Evolutionary conservation across 106 monocot species (phyloP).

Genomic region (Acanthochlamys bracteata): DNA sequence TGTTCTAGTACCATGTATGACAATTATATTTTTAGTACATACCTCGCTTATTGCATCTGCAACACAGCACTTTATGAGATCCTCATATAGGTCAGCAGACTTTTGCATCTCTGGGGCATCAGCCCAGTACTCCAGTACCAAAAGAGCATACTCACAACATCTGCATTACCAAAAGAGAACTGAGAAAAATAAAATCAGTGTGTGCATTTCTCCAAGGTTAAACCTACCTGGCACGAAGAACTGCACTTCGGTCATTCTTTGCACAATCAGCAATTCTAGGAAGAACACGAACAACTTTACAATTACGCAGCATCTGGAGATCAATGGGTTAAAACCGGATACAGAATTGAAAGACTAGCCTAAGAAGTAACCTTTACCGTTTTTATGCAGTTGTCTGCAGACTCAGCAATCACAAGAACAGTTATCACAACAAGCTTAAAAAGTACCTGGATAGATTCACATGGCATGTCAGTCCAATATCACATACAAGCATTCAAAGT

Average conservation of each 20-base stretch:
- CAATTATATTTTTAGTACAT: not conserved
- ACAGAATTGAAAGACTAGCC: not conserved
- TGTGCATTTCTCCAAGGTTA: not conserved
- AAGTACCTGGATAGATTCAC: conserved; percentile 44
- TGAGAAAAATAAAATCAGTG: not conserved
- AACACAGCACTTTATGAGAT: conserved; percentile 92
- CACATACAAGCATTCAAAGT: not conserved
- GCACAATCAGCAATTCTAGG: conserved; percentile 80
- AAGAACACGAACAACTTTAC: conserved; percentile 90
- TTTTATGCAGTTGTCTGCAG: conserved; percentile 97
- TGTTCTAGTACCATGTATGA: too few relatives aligned
- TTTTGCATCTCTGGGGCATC: conserved; percentile 97
- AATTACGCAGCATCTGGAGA: conserved; percentile 86
- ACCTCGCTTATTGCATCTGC: conserved; percentile 99
- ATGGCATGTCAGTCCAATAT: conserved; percentile 3
- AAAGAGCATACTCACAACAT: conserved; percentile 98
- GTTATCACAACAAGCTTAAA: conserved; percentile 99
- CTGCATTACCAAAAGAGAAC: conserved; percentile 24
- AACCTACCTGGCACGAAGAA: conserved; percentile 91
- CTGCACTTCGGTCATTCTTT: conserved; percentile 84
- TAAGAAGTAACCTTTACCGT: conserved; percentile 37
- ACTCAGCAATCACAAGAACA: conserved; percentile 97
- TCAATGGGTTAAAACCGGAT: too few relatives aligned
- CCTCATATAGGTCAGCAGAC: conserved; percentile 94
- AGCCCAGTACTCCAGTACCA: conserved; percentile 97